phyloP scores from a whole-genome alignment of 139 green algal genomes.

The Pedinophyceae sp. region DNA sequence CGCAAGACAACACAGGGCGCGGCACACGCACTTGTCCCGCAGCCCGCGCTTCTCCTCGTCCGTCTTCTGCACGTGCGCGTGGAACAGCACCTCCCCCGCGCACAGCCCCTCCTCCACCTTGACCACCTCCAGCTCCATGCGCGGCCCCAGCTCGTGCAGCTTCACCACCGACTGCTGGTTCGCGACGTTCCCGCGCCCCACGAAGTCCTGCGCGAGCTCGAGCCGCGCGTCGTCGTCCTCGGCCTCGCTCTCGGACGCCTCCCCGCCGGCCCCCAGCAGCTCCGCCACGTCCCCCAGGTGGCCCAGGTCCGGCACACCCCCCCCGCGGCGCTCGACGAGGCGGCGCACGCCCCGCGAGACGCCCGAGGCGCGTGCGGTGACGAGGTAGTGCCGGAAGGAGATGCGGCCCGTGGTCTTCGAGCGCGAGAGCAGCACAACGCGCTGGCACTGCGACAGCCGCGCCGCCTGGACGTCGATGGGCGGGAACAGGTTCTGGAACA shows the following conservation, averaged over 20 bases:
- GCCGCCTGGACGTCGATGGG: constrained; percentile 79
- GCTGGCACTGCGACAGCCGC: constrained; percentile 49
- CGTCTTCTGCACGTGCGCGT: constrained; percentile 52
- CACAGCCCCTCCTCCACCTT: constrained; percentile 93
- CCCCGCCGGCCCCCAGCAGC: constrained; percentile 32
- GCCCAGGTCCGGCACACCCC: constrained; percentile 66
- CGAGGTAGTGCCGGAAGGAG: constrained; percentile 74
- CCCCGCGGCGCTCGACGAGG: constrained; percentile 39
- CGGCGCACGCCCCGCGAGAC: constrained; percentile 59
- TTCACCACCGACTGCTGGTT: constrained; percentile 39
- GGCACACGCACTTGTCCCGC: too few species aligned
- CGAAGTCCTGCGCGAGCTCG: constrained; percentile 27
- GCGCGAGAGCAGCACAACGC: constrained; percentile 67
- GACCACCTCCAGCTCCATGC: constrained; percentile 75
- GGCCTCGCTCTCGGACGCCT: constrained; percentile 59
- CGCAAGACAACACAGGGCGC: too few species aligned
- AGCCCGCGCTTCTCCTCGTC: constrained; percentile 26
- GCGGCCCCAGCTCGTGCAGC: constrained; percentile 73
- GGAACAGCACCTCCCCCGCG: constrained; percentile 73
- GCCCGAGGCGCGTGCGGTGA: constrained; percentile 49
- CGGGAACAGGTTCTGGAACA: constrained; percentile 92
- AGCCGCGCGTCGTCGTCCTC: constrained; percentile 59
- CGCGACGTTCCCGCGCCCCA: constrained; percentile 23
- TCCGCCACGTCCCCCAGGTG: constrained; percentile 66
- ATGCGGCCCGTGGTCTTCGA: constrained; percentile 41